Evolutionary conservation across 208 protist genomes (phyloP), one percentile per base, ranked within the genome.

Genomic region (Trypanosoma melophagium): DNA sequence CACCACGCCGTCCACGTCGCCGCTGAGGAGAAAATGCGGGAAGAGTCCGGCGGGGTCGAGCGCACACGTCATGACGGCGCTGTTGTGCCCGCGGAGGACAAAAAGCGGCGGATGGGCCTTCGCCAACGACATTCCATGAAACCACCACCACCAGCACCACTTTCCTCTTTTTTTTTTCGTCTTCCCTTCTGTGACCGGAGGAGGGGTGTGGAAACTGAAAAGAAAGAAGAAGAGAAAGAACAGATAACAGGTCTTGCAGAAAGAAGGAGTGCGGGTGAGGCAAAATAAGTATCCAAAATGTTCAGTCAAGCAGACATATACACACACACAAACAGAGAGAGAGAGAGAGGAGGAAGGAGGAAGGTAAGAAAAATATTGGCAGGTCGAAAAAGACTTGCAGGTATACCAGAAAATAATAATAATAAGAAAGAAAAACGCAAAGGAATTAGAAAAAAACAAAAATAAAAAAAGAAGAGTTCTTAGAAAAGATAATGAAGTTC

Each of bases 1-100:
- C 2, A 87, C 85, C 9, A 71, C 55, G 5, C 89, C 89, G 42
- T 80, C 74, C 2, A 80, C 83, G 66, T 95, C 89, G 0, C 86
- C 89, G 10, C 77, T 88, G 12, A 95, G 76, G 8, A 76, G n/a
- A 25, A 66, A 42, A 40, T 69, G 24, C 13, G 53, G 51, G 66
- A 90, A 83, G 54, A 80, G 62, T 50, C 73, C 80, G 10, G 72
- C 74, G 12, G 66, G 72, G 47, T 59, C 68, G 45, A 94, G 83
- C 19, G 59, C 60, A 57, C 83, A 89, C n/a, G 78, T 81, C 22
- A 87, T 76, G 28, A 94, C 78, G 25, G 77, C 45, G 54, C 75
- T 79, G 4, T 59, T 69, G 65, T 94, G 89, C 28, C 79, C 66
- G 17, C 75, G 74, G 7, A 94, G 80, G 25, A 86, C 76, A 83